These are phyloP conservation scores for Cyamopsis tetragonoloba DNA, from an alignment of 306 rosid species.

Conservation along the genomic window DNA sequence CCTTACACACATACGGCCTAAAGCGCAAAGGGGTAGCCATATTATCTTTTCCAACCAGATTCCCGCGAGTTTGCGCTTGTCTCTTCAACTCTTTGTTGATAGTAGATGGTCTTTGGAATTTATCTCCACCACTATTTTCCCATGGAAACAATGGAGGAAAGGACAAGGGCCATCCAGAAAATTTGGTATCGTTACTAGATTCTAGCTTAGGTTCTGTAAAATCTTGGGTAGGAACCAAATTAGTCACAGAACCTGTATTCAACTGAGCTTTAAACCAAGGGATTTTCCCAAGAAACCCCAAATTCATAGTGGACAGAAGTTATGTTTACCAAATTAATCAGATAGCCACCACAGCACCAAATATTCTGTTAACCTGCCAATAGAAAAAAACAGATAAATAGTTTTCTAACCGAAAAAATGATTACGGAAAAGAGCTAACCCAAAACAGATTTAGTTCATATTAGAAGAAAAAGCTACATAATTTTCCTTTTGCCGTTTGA, in stretches of 20 bases:
- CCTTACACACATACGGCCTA: constrained; percentile 83
- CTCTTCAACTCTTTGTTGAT: constrained; percentile 60
- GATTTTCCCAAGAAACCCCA: constrained; percentile 42
- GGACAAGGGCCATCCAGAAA: constrained; percentile 45
- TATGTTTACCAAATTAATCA: constrained; percentile 20
- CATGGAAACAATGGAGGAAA: constrained; percentile 51
- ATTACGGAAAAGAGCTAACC: not conserved
- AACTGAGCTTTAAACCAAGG: constrained; percentile 48
- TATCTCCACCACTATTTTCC: constrained; percentile 31
- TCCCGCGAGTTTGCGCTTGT: constrained; percentile 38
- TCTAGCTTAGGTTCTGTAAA: constrained; percentile 30
- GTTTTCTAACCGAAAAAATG: not conserved
- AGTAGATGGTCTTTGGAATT: constrained; percentile 49
- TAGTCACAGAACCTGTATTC: constrained; percentile 30
- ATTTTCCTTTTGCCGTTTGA: not conserved
- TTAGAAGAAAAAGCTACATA: not conserved
- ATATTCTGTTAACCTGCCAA: constrained; percentile 24
- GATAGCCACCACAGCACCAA: constrained; percentile 18
- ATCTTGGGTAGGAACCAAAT: constrained; percentile 21
- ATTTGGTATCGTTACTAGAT: constrained; percentile 32
- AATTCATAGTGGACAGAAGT: constrained; percentile 40
- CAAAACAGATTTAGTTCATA: not conserved
- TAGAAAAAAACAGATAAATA: constrained; percentile 6
- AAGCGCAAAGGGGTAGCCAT: constrained; percentile 46
- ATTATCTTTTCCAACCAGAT: constrained; percentile 4